Conservation (phyloP, 1,284 basidiomycete species). For the Tylopilus sp. region DNA sequence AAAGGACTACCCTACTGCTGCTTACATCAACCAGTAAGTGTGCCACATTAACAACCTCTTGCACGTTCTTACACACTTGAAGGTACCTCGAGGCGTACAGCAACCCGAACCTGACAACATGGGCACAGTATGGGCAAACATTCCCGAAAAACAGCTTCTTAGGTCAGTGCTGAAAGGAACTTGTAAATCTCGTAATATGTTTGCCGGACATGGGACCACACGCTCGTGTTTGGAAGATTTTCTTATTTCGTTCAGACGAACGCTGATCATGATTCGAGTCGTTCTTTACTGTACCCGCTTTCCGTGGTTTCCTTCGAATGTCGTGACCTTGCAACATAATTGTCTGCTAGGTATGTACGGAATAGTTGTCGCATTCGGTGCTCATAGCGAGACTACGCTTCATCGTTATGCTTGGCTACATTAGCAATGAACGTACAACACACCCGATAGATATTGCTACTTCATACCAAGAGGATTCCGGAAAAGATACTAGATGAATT, state of each 20-base stretch:
- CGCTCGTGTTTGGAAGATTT: slow-evolving; percentile 12
- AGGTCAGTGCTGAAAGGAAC: slow-evolving; percentile 46
- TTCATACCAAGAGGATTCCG: slow-evolving; percentile 16
- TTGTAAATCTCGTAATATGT: slow-evolving; percentile 6
- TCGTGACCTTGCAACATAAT: slow-evolving; percentile 6
- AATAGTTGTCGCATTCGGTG: slow-evolving; percentile 6
- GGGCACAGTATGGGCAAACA: slow-evolving; percentile 55
- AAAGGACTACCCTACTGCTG: slow-evolving; percentile 68
- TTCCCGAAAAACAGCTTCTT: slow-evolving; percentile 60
- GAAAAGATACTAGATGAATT: slow-evolving; percentile 13
- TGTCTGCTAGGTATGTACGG: slow-evolving; percentile 15
- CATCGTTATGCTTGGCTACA: slow-evolving; percentile 17
- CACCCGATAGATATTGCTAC: slow-evolving; percentile 28
- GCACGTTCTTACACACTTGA: slow-evolving; percentile 23
- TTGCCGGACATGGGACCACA: slow-evolving; percentile 7
- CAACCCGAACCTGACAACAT: slow-evolving; percentile 59
- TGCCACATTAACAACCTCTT: neutral
- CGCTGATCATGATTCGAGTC: slow-evolving; percentile 17
- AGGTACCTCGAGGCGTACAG: slow-evolving; percentile 54
- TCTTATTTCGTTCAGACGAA: slow-evolving; percentile 10
- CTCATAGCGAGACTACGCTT: neutral
- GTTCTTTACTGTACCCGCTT: slow-evolving; percentile 25
- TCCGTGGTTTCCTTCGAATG: slow-evolving; percentile 7
- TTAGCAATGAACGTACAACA: slow-evolving; percentile 32
- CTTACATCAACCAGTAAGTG: slow-evolving; percentile 70